Base-by-base conservation (phyloP, 177 flowering plant genomes). In the Vitis hybrid region DNA sequence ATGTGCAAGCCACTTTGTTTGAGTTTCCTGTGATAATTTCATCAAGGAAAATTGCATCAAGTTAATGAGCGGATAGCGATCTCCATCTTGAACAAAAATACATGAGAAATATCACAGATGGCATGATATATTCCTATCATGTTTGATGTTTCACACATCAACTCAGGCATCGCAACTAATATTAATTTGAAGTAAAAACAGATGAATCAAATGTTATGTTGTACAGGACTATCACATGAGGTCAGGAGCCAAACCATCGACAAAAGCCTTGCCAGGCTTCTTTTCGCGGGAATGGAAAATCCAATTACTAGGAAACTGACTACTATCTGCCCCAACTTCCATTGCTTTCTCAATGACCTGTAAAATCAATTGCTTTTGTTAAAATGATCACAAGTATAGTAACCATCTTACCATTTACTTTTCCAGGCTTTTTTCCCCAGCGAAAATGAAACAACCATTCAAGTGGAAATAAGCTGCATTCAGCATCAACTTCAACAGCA, bases 371-470 rank as follows among this genome's bases (percentile, higher is more conserved):
- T 64, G 15, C 65, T 78, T 62, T 46, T 62, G 73, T 78, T 75
- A 87, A 72, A 72, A 75, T 74, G 75, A 72, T 27, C 52, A 49
- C 56, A 70, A 30, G 49, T 40, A 50, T 46, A 4, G 59, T 48
- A 65, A 73, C 32, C 62, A 80, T 72, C 98, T 87, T 84, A 94
- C 99, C 99, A 78, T 86, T 80, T 78, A 91, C 81, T 75, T 88
- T 88, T 81, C 98, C 99, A 76, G 96, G 82, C 77, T 82, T 95
- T 83, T 93, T 93, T 67, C 93, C 94, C 99, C 99, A 95, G 17
- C 97, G 95, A 77, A 73, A 88, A 89, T 95, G 98, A 87, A 95
- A 95, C 83, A 95, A 82, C 99, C 97, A 95, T 78, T 87, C 89
- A 79, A 74, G 72, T 73, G 99, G 98, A 83, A 93, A 95, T 59